Base-by-base conservation (phyloP, 2,329 filamentous ascomycete genomes). In the Polytolypa hystricis region DNA sequence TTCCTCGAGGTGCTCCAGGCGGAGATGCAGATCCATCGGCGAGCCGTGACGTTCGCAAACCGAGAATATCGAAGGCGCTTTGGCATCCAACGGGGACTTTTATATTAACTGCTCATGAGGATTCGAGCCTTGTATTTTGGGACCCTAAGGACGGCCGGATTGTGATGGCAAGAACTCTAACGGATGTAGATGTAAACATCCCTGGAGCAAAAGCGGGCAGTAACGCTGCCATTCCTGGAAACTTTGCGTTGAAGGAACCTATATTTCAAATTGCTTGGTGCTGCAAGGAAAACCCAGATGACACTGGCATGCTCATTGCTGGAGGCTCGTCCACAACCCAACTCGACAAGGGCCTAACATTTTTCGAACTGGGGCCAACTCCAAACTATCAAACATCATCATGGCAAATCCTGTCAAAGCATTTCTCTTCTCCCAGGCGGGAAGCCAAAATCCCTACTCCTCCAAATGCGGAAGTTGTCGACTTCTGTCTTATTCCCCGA, bases 81-180 rank as follows among this genome's bases (percentile, higher is more conserved):
- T 98, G 89, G 87, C 91, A 98, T 62, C 91, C 91, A 0, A 93
- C 84, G 1, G 91, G 87, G 0, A 93, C 84, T 0, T 94, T 94
- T 51, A 65, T 95, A 25, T 56, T 91, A 46, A 93, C 85, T 0
- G 83, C 79, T 1, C 83, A 95, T 53, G 86, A 94, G 38, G 91
- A 98, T 55, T 81, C 82, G 21, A 94, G 84, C 48, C 65, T 98
- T 31, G 89, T 93, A 0, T 81, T 96, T 47, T 98, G 89, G 87
- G 91, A 98, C 57, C 68, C 81, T 1, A 93, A 86, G 50, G 89
- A 96, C 53, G 85, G 84, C 5, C 77, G 83, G 39, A 66, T 93
- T 25, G 64, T 98, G 5, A 77, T 85, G 67, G 87, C 89, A 3
- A 71, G 91, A 48, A 94, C 84, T 0, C 60, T 95, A 20, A 74